Evolutionary conservation across 148 eudicot genomes (phyloP), one percentile per base, ranked within the genome.

Genomic region (Fagopyrum tataricum): DNA sequence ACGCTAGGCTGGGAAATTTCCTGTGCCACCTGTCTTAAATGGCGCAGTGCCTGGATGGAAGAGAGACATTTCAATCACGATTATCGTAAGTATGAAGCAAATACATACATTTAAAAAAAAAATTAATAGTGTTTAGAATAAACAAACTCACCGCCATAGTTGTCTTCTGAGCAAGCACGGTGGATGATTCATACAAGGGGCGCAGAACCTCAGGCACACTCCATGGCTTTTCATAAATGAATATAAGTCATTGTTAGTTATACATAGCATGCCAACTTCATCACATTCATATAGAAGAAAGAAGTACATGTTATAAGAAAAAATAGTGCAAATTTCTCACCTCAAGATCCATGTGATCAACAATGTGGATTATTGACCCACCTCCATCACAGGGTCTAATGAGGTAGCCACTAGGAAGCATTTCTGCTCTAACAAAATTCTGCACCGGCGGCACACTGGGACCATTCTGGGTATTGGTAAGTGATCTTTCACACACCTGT

Each of bases 401-500:
- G 69, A 90, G 87, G 78, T 81, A 90, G 31, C 96, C 96, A 78
- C 96, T 88, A 44, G 96, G 90, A 67, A 88, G 74, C 86, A 90
- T 83, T 84, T 90, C 96, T 3, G 96, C 91, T 79, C 91, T 84
- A 11, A 86, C 88, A 82, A 90, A 90, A 76, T 82, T 90, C 76
- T 78, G 91, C 62, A 90, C 91, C 0, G 84, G 79, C 14, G 92
- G 92, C 90, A 90, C 88, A 84, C 90, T 86, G 71, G 96, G 91
- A 75, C 96, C 91, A 80, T 90, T 90, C 74, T 90, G 96, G 64
- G 92, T 90, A 74, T 90, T 87, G 84, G 83, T 87, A 68, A 95
- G 92, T 73, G 98, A 95, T 82, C 97, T 85, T 82, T 95, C 97
- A 77, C 97, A 95, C 44, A 94, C 90, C 98, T 94, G 71, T 58